Evolutionary conservation across 169 alveolate genomes (phyloP), one percentile per base, ranked within the genome.

Genomic region (Toxoplasma gondii): DNA sequence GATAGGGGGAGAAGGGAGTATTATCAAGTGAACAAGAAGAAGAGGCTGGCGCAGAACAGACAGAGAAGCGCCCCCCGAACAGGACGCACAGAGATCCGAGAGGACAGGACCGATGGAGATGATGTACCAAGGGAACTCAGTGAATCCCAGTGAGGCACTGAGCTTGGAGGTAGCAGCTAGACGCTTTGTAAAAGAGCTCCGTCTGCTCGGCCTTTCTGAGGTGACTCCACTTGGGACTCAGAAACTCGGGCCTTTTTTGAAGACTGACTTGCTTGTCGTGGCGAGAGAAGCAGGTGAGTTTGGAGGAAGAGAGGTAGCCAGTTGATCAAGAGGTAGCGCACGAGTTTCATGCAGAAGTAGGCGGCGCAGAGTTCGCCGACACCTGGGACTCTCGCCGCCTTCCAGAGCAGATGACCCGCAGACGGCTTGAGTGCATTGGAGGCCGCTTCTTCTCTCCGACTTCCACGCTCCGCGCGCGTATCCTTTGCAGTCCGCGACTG

Each of bases 241-340:
- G n/a, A n/a, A n/a, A n/a, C n/a, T n/a, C n/a, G n/a, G n/a, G n/a
- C n/a, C n/a, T n/a, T n/a, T n/a, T n/a, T n/a, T n/a, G n/a, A n/a
- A 31, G 49, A 74, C 84, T 74, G 64, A 92, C 97, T 96, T 19
- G 97, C 96, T 44, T 91, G 78, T 19, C 94, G 67, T 7, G 96
- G 94, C 19, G 88, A 88, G 64, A 95, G 93, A 49, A 87, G 82
- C 10, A 88, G 70, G 44, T 92, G 95, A 36, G 94, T 88, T 45
- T 93, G 93, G 64, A 96, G 86, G 92, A 93, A 95, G 81, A 93
- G 94, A 16, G 97, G 96, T n/a, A 96, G 93, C 97, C 97, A 96
- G 92, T 92, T 90, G 49, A 96, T 49, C 64, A 96, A 91, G 81
- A 96, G 78, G 88, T 96, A 96, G 19, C 97, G 95, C 41, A 96